Conservation (phyloP, 176 grass and related monocot species). For the Musa beccarii region DNA sequence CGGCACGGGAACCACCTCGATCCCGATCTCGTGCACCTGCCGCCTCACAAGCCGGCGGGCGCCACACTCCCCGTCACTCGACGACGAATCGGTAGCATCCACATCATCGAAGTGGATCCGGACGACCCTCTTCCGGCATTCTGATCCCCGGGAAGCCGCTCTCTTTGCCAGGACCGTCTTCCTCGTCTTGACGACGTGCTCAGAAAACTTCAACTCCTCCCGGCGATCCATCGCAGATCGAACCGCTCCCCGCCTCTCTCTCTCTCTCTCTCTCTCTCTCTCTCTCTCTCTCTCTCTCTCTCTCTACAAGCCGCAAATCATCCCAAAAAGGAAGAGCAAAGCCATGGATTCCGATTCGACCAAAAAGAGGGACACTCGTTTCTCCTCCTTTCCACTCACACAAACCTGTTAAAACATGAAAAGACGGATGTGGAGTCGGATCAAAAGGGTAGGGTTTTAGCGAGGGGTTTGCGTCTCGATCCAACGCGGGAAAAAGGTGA, state of each 20-base stretch:
- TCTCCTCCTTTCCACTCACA: neutral
- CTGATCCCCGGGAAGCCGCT: neutral
- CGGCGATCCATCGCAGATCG: conserved; percentile 27
- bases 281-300: neutral
- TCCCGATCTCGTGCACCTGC: conserved; percentile 24
- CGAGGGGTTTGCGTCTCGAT: neutral
- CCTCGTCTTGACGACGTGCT: neutral
- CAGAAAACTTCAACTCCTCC: conserved; percentile 2
- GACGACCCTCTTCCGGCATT: conserved; percentile 16
- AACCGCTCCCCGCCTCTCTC: neutral
- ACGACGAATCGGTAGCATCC: conserved; percentile 57
- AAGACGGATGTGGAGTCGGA: neutral
- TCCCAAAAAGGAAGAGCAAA: neutral
- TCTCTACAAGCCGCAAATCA: neutral
- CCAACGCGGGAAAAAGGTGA: neutral
- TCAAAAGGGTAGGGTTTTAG: neutral
- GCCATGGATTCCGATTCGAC: conserved; percentile 1
- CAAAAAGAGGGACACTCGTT: neutral
- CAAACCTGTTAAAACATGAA: neutral
- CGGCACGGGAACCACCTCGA: neutral
- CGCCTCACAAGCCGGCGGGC: conserved; percentile 18
- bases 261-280: neutral
- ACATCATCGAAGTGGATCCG: conserved; percentile 43
- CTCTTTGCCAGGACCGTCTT: neutral
- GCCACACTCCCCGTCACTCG: conserved; percentile 24